Evolutionary conservation across 768 basidiomycete genomes (phyloP).

Genomic region (Hypsizygus marmoreus): DNA sequence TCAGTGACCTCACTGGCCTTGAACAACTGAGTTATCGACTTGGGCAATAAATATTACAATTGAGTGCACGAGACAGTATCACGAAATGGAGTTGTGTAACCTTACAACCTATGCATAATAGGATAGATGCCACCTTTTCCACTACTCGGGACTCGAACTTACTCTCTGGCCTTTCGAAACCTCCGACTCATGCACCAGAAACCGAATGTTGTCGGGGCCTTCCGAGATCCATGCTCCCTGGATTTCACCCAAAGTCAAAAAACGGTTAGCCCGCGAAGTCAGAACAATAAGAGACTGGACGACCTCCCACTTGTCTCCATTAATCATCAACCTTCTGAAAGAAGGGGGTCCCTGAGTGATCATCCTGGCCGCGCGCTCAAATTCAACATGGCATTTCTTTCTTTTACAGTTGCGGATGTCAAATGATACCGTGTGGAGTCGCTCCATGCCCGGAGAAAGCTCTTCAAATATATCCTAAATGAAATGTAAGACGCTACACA

Average conservation of each 20-base stretch:
- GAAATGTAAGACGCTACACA: background rate
- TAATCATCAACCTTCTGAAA: conserved; percentile 32
- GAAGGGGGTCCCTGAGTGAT: conserved; percentile 24
- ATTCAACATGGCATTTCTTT: conserved; percentile 18
- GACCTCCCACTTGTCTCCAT: conserved; percentile 38
- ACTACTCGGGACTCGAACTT: too few relatives aligned
- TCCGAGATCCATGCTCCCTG: conserved; percentile 17
- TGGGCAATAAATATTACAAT: too few relatives aligned
- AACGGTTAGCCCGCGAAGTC: background rate
- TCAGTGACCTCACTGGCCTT: too few relatives aligned
- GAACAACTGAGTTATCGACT: too few relatives aligned
- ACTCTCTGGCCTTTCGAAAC: background rate
- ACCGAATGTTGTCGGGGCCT: too few relatives aligned
- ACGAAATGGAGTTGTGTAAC: too few relatives aligned
- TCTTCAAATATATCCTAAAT: conserved; percentile 28
- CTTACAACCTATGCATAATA: too few relatives aligned
- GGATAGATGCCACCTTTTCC: too few relatives aligned
- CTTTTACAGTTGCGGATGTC: conserved; percentile 32
- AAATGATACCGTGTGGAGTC: conserved; percentile 35
- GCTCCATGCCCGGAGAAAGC: conserved; percentile 16
- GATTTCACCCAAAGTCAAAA: background rate
- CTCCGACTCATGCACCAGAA: too few relatives aligned
- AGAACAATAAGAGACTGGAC: background rate
- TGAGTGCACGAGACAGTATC: too few relatives aligned
- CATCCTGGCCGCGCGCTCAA: conserved; percentile 23